Conservation (phyloP, 306 rosid genomes). For the Lagenaria siceraria region DNA sequence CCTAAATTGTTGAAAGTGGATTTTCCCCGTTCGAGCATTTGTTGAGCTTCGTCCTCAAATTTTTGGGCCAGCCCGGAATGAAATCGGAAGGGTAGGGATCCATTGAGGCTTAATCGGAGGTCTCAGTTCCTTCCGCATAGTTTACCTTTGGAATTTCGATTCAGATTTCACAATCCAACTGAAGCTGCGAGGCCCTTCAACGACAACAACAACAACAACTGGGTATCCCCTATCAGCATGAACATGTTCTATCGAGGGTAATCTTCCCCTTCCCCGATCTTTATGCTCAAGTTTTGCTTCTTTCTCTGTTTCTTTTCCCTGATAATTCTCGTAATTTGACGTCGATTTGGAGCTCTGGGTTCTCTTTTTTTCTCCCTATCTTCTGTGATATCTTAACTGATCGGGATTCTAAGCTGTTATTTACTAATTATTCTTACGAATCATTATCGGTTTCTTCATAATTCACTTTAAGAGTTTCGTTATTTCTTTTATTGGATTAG, state of each 20-base stretch:
- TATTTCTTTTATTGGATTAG: not conserved
- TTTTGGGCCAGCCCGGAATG: not conserved
- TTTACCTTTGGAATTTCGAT: not conserved
- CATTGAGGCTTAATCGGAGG: not conserved
- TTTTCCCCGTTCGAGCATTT: not conserved
- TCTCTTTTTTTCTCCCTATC: not conserved
- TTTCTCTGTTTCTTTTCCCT: not conserved
- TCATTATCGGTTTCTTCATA: not conserved
- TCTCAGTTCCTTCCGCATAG: not conserved
- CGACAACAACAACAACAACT: not conserved
- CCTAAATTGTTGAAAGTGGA: not conserved
- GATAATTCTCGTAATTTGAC: not conserved
- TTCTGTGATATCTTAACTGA: not conserved
- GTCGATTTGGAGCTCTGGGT: not conserved
- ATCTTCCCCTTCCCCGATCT: not conserved
- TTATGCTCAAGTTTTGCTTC: not conserved
- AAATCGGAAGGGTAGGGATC: not conserved
- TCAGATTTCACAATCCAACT: conserved; percentile 2
- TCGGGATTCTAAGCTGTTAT: not conserved
- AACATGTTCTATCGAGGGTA: conserved; percentile 14
- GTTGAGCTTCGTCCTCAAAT: not conserved
- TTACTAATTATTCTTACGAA: not conserved
- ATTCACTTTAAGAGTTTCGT: not conserved
- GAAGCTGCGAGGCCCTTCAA: not conserved
- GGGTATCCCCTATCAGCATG: not conserved